These are phyloP conservation scores for Mycosphaerella arachidis DNA, from an alignment of 2,329 filamentous ascomycete species.

Conservation along the genomic window DNA sequence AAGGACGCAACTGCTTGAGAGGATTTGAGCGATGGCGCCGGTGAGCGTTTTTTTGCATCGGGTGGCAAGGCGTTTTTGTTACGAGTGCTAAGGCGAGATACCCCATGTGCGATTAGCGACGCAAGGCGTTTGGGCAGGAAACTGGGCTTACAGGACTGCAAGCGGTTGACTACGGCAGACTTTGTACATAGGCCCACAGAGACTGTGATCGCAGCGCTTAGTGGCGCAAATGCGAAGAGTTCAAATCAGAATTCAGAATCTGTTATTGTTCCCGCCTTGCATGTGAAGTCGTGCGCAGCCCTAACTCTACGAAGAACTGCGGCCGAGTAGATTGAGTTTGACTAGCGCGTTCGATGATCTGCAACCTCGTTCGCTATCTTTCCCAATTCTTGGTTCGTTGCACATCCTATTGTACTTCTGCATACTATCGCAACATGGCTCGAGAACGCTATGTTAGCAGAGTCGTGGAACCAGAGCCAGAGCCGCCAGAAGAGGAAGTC, in stretches of 20 bases:
- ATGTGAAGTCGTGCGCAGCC: no score
- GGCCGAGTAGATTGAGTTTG: no score
- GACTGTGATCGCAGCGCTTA: neutral
- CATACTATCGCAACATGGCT: neutral
- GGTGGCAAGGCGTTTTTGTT: neutral
- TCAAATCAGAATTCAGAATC: neutral
- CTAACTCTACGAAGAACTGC: no score
- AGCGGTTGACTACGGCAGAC: neutral
- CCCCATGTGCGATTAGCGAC: neutral
- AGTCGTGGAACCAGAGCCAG: constrained; percentile 1
- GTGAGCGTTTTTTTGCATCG: neutral
- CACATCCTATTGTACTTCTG: no score
- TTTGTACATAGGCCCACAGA: neutral
- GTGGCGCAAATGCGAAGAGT: neutral
- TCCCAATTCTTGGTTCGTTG: no score
- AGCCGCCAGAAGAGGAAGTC: constrained; percentile 21
- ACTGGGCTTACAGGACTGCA: neutral
- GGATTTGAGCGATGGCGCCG: neutral
- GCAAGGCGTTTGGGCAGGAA: neutral
- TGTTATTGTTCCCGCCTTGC: no score
- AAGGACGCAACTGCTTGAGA: neutral
- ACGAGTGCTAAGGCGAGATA: neutral
- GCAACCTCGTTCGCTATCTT: no score
- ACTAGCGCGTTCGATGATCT: no score
- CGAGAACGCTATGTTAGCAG: neutral